These are phyloP conservation scores for Vitis riparia DNA, from an alignment of 164 flowering plant genomes.

Conservation along the genomic window DNA sequence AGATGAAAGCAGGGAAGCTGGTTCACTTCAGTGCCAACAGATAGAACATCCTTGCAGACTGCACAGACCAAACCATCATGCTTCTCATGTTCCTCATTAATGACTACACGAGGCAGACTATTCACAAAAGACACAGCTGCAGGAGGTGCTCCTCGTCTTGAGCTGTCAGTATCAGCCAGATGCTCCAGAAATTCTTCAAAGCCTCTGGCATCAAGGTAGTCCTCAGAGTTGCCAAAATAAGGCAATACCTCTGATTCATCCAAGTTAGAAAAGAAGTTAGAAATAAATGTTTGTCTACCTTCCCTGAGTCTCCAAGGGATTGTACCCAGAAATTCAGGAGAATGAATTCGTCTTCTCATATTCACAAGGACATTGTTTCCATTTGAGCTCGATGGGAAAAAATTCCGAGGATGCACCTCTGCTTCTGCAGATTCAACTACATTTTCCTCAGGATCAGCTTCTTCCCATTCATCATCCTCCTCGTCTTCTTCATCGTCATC, in stretches of 20 bases:
- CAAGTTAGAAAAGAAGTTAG: conserved; percentile 24
- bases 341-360: conserved; percentile 20
- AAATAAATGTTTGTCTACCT: conserved; percentile 24
- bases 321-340: conserved; percentile 29
- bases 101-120: conserved; percentile 51
- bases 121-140: conserved; percentile 63
- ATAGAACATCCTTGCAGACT: conserved; percentile 72
- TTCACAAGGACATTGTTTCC: conserved; percentile 19
- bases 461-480: conserved; percentile 46
- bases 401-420: conserved; percentile 19
- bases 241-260: conserved; percentile 30
- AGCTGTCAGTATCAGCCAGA: conserved; percentile 52
- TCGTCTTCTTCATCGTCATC: conserved; percentile 31
- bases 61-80: conserved; percentile 63
- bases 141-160: conserved; percentile 85
- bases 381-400: conserved; percentile 18
- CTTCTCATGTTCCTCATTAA: conserved; percentile 50
- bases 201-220: conserved; percentile 56
- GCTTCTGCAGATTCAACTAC: conserved; percentile 21
- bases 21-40: conserved; percentile 54
- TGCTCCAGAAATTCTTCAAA: conserved; percentile 63
- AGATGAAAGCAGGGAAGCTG: conserved; percentile 85
- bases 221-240: conserved; percentile 36
- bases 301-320: conserved; percentile 36
- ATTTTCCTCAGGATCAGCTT: conserved; percentile 40